Percentiles rank a stretch among this genome's conserved stretches.
Conservation (phyloP, 495 filamentous ascomycete genomes). For the Aspergillus campestris region DNA sequence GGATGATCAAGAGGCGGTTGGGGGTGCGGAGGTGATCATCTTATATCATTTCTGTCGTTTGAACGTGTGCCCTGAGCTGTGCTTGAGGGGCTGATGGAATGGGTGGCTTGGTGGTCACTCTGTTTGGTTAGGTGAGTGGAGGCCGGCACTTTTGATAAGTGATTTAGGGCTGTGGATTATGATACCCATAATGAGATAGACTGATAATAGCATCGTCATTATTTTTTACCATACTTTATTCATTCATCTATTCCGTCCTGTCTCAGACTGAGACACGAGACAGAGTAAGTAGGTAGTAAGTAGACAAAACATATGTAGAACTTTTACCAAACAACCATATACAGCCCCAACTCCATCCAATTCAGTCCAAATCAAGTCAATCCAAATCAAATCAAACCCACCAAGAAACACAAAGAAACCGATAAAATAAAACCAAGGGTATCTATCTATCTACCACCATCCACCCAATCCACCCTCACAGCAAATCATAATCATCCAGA, state of each 20-base stretch:
- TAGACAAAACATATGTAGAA: too few species aligned
- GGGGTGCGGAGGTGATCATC: conserved; percentile 2
- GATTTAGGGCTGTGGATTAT: neutral
- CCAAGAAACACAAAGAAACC: too few species aligned
- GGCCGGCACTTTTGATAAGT: neutral
- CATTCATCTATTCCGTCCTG: too few species aligned
- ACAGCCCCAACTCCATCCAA: too few species aligned
- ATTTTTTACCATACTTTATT: neutral
- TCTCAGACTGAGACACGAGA: too few species aligned
- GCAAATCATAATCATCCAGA: conserved; percentile 91
- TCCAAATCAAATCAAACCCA: too few species aligned
- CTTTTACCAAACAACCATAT: too few species aligned
- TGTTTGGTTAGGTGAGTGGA: too few species aligned
- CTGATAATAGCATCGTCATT: neutral
- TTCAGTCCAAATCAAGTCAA: too few species aligned
- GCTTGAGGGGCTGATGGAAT: neutral
- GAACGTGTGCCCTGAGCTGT: neutral
- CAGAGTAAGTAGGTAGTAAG: too few species aligned
- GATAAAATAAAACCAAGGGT: neutral
- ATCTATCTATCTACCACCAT: neutral
- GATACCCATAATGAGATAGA: conserved; percentile 2
- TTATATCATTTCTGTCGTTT: neutral
- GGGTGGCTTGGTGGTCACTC: too few species aligned
- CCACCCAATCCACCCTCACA: conserved; percentile 37
- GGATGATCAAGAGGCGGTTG: conserved; percentile 9